Evolutionary conservation across 345 rosid genomes (phyloP).

Genomic region (Syzygium aqueum): DNA sequence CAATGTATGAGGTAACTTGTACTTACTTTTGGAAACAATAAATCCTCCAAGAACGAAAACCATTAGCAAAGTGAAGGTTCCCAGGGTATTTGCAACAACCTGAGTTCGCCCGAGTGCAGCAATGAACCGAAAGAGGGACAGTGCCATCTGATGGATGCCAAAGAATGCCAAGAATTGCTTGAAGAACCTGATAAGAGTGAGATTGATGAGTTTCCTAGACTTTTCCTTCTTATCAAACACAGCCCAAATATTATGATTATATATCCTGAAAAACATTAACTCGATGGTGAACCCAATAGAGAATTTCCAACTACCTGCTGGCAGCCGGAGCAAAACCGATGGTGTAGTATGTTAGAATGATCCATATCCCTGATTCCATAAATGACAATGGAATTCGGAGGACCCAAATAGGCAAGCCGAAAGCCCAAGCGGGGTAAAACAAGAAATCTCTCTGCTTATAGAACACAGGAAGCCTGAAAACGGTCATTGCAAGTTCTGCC

Average conservation of each 20-base stretch:
- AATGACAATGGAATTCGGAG: constrained; percentile 60
- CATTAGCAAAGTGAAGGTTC: constrained; percentile 46
- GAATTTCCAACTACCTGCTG: constrained; percentile 26
- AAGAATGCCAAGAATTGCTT: constrained; percentile 53
- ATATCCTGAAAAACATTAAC: not conserved
- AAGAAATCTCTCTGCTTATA: constrained; percentile 61
- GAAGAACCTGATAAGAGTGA: constrained; percentile 41
- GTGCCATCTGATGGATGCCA: constrained; percentile 75
- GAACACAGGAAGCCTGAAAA: constrained; percentile 58
- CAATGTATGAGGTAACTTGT: not conserved
- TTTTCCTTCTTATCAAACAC: not conserved
- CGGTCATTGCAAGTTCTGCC: constrained; percentile 54
- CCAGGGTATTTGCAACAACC: constrained; percentile 58
- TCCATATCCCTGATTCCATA: constrained; percentile 55
- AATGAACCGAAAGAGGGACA: constrained; percentile 63
- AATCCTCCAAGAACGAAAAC: constrained; percentile 74
- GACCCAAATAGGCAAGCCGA: constrained; percentile 49
- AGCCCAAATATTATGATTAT: not conserved
- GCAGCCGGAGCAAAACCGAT: constrained; percentile 65
- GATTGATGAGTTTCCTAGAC: not conserved
- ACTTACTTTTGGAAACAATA: constrained; percentile 57
- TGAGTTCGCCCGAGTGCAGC: constrained; percentile 68
- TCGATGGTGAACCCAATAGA: not conserved
- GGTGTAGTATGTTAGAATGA: constrained; percentile 51
- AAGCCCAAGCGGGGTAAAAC: constrained; percentile 71